Evolutionary conservation across 192 early-diverging fungal genomes (phyloP).

Genomic region (Linnemannia elongata): DNA sequence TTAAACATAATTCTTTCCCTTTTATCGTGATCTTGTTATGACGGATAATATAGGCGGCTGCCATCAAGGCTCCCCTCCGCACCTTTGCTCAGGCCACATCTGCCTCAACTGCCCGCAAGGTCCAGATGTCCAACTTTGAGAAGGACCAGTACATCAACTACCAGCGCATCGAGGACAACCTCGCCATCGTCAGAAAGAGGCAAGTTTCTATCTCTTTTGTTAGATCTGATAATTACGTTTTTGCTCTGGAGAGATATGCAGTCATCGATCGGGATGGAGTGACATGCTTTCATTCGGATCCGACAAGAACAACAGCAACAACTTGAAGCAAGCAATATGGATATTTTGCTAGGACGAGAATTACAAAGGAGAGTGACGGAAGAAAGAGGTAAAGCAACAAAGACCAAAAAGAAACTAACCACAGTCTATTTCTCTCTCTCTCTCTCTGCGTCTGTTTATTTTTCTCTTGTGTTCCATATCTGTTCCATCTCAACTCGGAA

Average conservation of each 20-base stretch:
- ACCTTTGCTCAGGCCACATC: slow-evolving; percentile 66
- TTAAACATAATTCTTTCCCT: background rate
- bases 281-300: too few species aligned
- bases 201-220: slow-evolving; percentile 52
- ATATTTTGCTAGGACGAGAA: background rate
- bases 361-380: background rate
- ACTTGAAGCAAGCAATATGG: background rate
- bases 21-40: background rate
- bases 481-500: background rate
- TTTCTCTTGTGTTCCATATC: slow-evolving; percentile 1
- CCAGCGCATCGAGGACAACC: slow-evolving; percentile 94
- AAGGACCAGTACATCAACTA: slow-evolving; percentile 97
- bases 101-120: slow-evolving; percentile 72
- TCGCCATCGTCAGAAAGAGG: slow-evolving; percentile 94
- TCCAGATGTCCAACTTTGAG: slow-evolving; percentile 94
- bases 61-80: slow-evolving; percentile 60
- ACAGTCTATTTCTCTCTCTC: background rate
- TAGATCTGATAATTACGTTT: background rate
- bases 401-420: background rate
- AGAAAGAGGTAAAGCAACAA: background rate
- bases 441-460: background rate
- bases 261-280: too few species aligned
- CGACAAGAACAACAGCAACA: too few species aligned
- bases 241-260: background rate
- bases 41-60: slow-evolving; percentile 43